These are phyloP conservation scores for Saccharata proteae DNA, from an alignment of 2,329 filamentous ascomycete genomes.

Conservation along the genomic window DNA sequence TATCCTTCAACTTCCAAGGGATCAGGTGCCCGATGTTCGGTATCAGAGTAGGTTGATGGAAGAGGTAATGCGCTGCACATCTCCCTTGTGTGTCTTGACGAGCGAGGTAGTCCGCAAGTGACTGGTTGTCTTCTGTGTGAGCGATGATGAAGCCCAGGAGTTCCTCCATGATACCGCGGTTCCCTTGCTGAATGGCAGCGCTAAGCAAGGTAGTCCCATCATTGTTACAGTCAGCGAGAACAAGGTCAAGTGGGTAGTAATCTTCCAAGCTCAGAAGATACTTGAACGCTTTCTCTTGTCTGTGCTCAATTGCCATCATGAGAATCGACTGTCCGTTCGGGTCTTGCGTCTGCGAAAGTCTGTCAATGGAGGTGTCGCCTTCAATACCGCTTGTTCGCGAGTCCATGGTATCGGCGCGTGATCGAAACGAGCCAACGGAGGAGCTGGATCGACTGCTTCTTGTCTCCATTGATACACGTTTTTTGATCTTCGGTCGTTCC, in stretches of 20 bases:
- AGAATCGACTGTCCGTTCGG: slow-evolving; percentile 66
- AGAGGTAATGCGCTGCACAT: slow-evolving; percentile 90
- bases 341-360: slow-evolving; percentile 59
- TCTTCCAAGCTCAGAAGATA: slow-evolving; percentile 70
- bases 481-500: slow-evolving; percentile 51
- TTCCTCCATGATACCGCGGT: slow-evolving; percentile 61
- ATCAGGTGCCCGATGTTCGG: slow-evolving; percentile 62
- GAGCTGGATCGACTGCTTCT: slow-evolving; percentile 79
- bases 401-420: slow-evolving; percentile 64
- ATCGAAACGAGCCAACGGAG: slow-evolving; percentile 73
- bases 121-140: slow-evolving; percentile 40
- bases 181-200: slow-evolving; percentile 76
- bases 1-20: slow-evolving; percentile 83
- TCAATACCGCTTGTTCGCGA: slow-evolving; percentile 64
- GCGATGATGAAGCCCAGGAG: slow-evolving; percentile 58
- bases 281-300: slow-evolving; percentile 56
- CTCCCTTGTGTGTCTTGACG: slow-evolving; percentile 74
- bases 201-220: slow-evolving; percentile 83
- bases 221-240: slow-evolving; percentile 77
- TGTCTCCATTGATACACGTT: slow-evolving; percentile 73
- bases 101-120: slow-evolving; percentile 56
- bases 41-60: slow-evolving; percentile 78
- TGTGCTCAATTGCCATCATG: slow-evolving; percentile 44
- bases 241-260: slow-evolving; percentile 57
- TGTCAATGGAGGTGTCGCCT: slow-evolving; percentile 75